Evolutionary conservation across 768 basidiomycete species (phyloP), one percentile per base, ranked within the genome.

Genomic region (Termitomyces sp.): DNA sequence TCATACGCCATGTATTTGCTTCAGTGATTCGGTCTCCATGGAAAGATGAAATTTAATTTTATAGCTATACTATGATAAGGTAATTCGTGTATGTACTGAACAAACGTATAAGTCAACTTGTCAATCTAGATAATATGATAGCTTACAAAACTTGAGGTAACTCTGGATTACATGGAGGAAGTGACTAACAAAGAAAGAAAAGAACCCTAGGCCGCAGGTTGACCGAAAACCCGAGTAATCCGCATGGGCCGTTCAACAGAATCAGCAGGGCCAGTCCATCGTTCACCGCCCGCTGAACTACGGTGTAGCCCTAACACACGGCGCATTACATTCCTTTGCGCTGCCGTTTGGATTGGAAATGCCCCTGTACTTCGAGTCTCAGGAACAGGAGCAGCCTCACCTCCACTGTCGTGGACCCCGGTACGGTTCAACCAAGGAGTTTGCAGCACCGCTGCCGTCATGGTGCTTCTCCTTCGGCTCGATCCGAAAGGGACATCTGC

Each of bases 221-320:
- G 42, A 45, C 57, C 57, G 4, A 58, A 58, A n/a, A 58, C 12
- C 14, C 57, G 57, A n/a, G 57, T 58, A n/a, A 58, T 32, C 15
- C 36, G 36, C 37, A 58, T 10, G 25, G 57, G 57, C 11, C 55
- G 55, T n/a, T 56, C 55, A 45, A 34, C 31, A 34, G 31, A n/a
- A n/a, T 45, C 42, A 56, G 42, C 42, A 56, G 40, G 17, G 11
- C 11, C 32, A 32, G n/a, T n/a, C 55, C 55, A 56, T 56, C 55
- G 55, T 43, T 56, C 55, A 34, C 42, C n/a, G 4, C 11, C 54
- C 42, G 42, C 25, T n/a, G 53, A 17, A 17, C 38, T 31, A 32
- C 31, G 42, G 11, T 12, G 54, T n/a, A 42, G 31, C 11, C 54
- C 54, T 7, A 56, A 17, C 40, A 31, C 53, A 11, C 54, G 54